phyloP scores from a whole-genome alignment of 2,329 filamentous ascomycete species.

The Periconia digitata region DNA sequence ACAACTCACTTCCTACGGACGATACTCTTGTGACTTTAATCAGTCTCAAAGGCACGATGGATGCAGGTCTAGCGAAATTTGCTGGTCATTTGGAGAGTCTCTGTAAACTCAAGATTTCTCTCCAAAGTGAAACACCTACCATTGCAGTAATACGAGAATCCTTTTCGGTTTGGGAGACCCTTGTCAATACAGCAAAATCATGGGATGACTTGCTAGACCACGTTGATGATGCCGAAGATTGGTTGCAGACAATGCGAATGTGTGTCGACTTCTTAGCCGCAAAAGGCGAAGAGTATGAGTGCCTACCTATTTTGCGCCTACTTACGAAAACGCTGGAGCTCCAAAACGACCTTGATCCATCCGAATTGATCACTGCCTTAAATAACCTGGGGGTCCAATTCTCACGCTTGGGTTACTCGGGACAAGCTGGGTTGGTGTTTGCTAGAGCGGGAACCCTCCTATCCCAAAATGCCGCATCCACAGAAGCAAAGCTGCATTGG shows the following conservation, averaged over 20 bases:
- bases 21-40: slow-evolving; percentile 1
- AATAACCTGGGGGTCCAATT: slow-evolving; percentile 58
- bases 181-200: slow-evolving; percentile 34
- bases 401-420: slow-evolving; percentile 61
- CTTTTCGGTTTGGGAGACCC: slow-evolving; percentile 41
- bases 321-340: slow-evolving; percentile 53
- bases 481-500: slow-evolving; percentile 56
- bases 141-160: slow-evolving; percentile 29
- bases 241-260: slow-evolving; percentile 55
- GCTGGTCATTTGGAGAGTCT: slow-evolving; percentile 40
- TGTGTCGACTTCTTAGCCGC: slow-evolving; percentile 60
- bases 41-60: slow-evolving; percentile 19
- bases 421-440: slow-evolving; percentile 60
- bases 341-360: slow-evolving; percentile 38
- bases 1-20: slow-evolving; percentile 9
- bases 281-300: slow-evolving; percentile 55
- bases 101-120: slow-evolving; percentile 45
- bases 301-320: slow-evolving; percentile 53
- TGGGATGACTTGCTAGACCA: slow-evolving; percentile 45
- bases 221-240: slow-evolving; percentile 55
- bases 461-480: slow-evolving; percentile 43
- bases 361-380: slow-evolving; percentile 46
- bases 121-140: slow-evolving; percentile 37
- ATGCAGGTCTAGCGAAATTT: slow-evolving; percentile 37
- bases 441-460: slow-evolving; percentile 58